A percentile compares a stretch with the other conserved stretches of the same genome.
phyloP scores from a whole-genome alignment of 257 asterid genomes.

The Solanum acaule region DNA sequence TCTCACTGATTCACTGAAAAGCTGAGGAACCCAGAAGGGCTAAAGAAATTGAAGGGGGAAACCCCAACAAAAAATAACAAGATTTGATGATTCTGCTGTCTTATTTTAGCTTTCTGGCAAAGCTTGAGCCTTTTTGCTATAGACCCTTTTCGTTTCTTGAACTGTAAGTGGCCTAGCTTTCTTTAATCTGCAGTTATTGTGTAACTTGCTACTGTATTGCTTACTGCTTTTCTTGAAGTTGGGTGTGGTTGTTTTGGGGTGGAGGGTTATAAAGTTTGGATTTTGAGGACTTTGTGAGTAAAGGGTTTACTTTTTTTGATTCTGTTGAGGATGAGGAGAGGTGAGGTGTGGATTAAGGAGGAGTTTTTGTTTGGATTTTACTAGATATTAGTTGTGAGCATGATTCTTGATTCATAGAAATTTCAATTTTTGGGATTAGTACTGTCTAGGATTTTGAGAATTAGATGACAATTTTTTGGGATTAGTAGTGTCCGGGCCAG shows the following conservation, averaged over 20 bases:
- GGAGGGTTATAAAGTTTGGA: background rate
- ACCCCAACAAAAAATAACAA: background rate
- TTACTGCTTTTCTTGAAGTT: background rate
- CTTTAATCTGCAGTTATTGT: background rate
- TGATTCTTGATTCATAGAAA: background rate
- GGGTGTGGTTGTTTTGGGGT: background rate
- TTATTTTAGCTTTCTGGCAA: background rate
- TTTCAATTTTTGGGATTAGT: background rate
- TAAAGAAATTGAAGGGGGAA: background rate
- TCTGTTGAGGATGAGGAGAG: background rate
- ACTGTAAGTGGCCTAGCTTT: background rate
- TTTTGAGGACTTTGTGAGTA: background rate
- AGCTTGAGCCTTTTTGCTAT: background rate
- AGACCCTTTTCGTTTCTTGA: background rate
- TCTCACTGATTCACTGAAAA: background rate
- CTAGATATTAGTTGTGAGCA: background rate
- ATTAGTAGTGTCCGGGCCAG: background rate
- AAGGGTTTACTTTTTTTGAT: background rate
- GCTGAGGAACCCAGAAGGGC: background rate
- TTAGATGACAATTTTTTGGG: background rate
- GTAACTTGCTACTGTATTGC: background rate
- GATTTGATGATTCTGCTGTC: background rate
- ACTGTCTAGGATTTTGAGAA: background rate
- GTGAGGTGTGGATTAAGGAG: background rate
- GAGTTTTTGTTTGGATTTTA: background rate